Base-by-base conservation (phyloP, 1,284 basidiomycete species). In the Stygiomarasmius scandens region DNA sequence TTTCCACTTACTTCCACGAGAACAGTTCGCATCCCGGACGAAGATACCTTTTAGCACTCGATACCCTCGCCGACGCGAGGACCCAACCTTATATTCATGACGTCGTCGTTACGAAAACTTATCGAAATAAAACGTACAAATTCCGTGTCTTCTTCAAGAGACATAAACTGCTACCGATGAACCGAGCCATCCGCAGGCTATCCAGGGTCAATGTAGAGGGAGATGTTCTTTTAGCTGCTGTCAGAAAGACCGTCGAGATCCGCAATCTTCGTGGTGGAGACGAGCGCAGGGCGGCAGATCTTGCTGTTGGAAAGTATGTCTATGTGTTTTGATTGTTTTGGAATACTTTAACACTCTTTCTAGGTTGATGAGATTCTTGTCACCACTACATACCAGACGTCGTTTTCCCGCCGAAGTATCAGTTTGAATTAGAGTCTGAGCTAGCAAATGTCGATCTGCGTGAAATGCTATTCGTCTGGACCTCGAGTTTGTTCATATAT, bases 71-170 rank as follows among this genome's bases (percentile, higher is more conserved):
- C 4, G 45, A 22, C 19, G 10, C 29, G 5, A 29, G 22, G 32
- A n/a, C n/a, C 10, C 45, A 54, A 16, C 36, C 53, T 4, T 48
- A 54, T 27, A 27, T 54, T 2, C 53, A 54, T 19, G 45, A 54
- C 19, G 6, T 25, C 19, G 34, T 24, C 5, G 25, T 54, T 2
- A 36, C 24, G 5, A 54, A 48, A 14, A 10, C 11, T 9, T 20
- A 54, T 47, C 19, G 45, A 9, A 23, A 43, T 3, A 48, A 11
- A 5, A 11, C 16, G 11, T 54, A 48, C 32, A 54, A 36, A 24
- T 54, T 54, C 32, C 29, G 44, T 3, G 32, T 54, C 11, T 54
- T 54, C 29, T 54, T 48, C 32, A 47, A 49, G 24, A 24, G 46
- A 2, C 53, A 54, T 23, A 49, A 36, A 4, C 11, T 36, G 11